These are phyloP conservation scores for Beauveria brongniartii DNA, from an alignment of 2,329 filamentous ascomycete species.

Conservation along the genomic window DNA sequence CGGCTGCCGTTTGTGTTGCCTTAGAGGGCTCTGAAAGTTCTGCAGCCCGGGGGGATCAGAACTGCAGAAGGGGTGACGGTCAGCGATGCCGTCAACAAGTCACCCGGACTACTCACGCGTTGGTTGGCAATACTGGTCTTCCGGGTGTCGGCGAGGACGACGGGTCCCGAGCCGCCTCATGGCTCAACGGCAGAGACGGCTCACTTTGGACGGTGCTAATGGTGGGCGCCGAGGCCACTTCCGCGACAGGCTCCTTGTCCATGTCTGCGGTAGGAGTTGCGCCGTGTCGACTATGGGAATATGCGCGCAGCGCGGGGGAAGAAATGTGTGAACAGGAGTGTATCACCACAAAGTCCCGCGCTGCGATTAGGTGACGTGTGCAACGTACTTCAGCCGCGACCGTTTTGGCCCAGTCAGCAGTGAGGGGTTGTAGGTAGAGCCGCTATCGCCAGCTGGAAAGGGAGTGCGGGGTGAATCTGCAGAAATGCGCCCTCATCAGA, in stretches of 20 bases:
- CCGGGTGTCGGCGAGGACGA: background rate
- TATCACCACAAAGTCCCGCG: background rate
- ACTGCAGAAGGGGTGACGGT: slow-evolving; percentile 21
- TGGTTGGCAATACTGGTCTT: background rate
- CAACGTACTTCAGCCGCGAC: background rate
- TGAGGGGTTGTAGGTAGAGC: background rate
- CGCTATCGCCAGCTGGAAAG: background rate
- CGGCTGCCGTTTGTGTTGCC: slow-evolving; percentile 50
- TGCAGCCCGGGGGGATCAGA: slow-evolving; percentile 33
- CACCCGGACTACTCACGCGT: slow-evolving; percentile 28
- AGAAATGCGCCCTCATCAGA: background rate
- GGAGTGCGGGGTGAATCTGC: background rate
- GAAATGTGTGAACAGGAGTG: background rate
- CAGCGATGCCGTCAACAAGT: background rate
- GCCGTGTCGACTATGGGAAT: background rate
- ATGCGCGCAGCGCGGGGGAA: background rate
- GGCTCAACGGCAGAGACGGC: background rate
- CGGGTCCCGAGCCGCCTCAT: background rate
- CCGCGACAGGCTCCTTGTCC: background rate
- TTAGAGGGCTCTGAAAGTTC: slow-evolving; percentile 44
- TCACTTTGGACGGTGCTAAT: background rate
- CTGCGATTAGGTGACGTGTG: background rate
- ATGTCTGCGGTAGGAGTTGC: background rate
- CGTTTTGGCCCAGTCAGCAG: background rate
- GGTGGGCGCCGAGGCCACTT: background rate